Percentiles rank a stretch among this genome's conserved stretches.
Conservation (phyloP, 2,329 filamentous ascomycete species). For the Xylaria sp. region DNA sequence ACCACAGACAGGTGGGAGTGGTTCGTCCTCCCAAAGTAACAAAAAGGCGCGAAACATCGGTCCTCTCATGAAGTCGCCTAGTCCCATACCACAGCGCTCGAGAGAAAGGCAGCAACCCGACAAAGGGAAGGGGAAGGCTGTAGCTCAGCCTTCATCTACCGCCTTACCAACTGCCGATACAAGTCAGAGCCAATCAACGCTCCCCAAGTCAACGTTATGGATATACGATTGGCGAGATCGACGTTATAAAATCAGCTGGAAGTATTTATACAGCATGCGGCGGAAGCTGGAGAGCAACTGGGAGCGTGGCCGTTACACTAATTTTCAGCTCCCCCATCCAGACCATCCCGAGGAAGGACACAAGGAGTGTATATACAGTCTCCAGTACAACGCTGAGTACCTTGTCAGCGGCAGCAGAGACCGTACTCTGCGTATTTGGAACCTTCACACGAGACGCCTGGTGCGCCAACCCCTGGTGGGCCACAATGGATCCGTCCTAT, state of each 20-base stretch:
- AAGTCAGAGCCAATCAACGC: conserved; percentile 34
- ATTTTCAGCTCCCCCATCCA: conserved; percentile 92
- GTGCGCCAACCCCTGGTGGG: conserved; percentile 77
- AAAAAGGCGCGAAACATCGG: conserved; percentile 46
- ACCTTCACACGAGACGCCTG: conserved; percentile 83
- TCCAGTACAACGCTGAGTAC: conserved; percentile 87
- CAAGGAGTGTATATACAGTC: conserved; percentile 91
- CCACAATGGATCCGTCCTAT: conserved; percentile 88
- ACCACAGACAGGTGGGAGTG: conserved; percentile 41
- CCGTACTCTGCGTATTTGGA: conserved; percentile 88
- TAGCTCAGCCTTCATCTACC: conserved; percentile 38
- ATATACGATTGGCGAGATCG: conserved; percentile 61
- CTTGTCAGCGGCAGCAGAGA: conserved; percentile 95
- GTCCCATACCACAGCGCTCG: conserved; percentile 48
- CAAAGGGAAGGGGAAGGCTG: conserved; percentile 54
- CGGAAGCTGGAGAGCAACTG: conserved; percentile 89
- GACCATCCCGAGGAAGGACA: conserved; percentile 84
- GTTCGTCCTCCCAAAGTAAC: conserved; percentile 46
- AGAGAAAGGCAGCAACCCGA: conserved; percentile 43
- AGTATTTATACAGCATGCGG: conserved; percentile 90
- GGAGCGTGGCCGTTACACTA: conserved; percentile 82
- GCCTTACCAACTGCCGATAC: conserved; percentile 28
- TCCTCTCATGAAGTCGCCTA: conserved; percentile 51
- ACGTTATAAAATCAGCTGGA: conserved; percentile 83
- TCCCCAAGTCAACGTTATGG: conserved; percentile 62